A percentile compares a stretch with the other conserved stretches of the same genome.
phyloP scores from a whole-genome alignment of 129 eudicot species.

The Artemisia argyi region DNA sequence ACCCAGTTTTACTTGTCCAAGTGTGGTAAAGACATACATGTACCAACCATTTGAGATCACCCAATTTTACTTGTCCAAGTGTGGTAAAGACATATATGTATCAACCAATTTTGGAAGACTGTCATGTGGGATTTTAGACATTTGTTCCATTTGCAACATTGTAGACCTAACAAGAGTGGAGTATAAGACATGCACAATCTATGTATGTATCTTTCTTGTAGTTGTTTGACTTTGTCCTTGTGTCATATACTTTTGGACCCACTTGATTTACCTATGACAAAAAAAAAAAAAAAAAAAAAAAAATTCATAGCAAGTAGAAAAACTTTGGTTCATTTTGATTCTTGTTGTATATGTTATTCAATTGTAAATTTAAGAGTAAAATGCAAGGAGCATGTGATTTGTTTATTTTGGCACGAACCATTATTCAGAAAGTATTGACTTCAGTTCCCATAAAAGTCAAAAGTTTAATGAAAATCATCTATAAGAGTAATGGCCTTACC shows the following conservation, averaged over 20 bases:
- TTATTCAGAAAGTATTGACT: no score
- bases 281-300: no score
- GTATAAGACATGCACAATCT: background rate
- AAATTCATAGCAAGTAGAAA: no score
- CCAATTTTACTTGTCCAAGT: slow-evolving; percentile 22
- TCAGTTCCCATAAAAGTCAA: no score
- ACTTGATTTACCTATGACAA: background rate
- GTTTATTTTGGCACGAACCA: no score
- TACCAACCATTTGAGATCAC: slow-evolving; percentile 17
- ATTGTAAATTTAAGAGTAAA: no score
- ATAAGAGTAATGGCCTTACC: no score
- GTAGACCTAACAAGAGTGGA: slow-evolving; percentile 22
- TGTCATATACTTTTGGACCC: slow-evolving; percentile 14
- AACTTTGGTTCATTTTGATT: no score
- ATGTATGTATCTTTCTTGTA: slow-evolving; percentile 14
- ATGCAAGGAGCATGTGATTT: no score
- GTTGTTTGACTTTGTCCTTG: slow-evolving; percentile 29
- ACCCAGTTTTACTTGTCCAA: slow-evolving; percentile 21
- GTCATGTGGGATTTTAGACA: slow-evolving; percentile 33
- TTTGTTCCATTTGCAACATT: slow-evolving; percentile 34
- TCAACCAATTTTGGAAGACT: slow-evolving; percentile 28
- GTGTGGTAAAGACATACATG: slow-evolving; percentile 34
- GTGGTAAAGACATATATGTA: slow-evolving; percentile 35
- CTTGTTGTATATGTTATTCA: no score
- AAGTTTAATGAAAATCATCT: no score